Evolutionary conservation across 768 basidiomycete genomes (phyloP).

Genomic region (Suillus paluster): DNA sequence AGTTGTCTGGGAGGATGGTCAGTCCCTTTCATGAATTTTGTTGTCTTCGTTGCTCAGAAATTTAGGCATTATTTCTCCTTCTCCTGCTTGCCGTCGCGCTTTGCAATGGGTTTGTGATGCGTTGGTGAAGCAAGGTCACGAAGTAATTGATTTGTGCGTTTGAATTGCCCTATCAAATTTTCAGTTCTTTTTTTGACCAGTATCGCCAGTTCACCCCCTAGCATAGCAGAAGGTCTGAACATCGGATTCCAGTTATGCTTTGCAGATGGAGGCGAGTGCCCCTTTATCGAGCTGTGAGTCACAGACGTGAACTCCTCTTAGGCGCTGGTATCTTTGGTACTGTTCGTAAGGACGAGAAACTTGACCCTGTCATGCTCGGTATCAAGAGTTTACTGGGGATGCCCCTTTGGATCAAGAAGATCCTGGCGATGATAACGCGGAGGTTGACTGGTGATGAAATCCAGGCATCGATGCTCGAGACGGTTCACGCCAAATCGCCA

Average conservation of each 20-base stretch:
- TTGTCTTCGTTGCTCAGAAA: not conserved
- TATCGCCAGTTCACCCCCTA: slow-evolving; percentile 45
- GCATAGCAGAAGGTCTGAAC: slow-evolving; percentile 51
- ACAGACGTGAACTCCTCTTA: slow-evolving; percentile 22
- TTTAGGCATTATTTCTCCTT: slow-evolving; percentile 41
- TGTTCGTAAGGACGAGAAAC: slow-evolving; percentile 39
- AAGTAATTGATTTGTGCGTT: slow-evolving; percentile 44
- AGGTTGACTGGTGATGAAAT: slow-evolving; percentile 28
- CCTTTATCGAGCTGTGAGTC: not conserved
- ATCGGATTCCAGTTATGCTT: slow-evolving; percentile 60
- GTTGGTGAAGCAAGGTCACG: slow-evolving; percentile 41
- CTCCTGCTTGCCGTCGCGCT: slow-evolving; percentile 46
- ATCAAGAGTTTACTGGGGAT: slow-evolving; percentile 28
- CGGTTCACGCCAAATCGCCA: slow-evolving; percentile 38
- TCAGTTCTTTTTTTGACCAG: not conserved
- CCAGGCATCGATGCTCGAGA: slow-evolving; percentile 35
- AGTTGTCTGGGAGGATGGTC: slow-evolving; percentile 47
- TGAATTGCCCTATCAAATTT: not conserved
- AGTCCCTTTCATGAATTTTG: slow-evolving; percentile 8
- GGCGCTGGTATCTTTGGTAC: slow-evolving; percentile 47
- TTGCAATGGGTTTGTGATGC: slow-evolving; percentile 38
- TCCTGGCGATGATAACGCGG: slow-evolving; percentile 46
- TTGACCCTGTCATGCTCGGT: slow-evolving; percentile 35
- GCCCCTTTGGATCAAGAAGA: slow-evolving; percentile 43
- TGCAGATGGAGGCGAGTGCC: slow-evolving; percentile 53